Base-by-base conservation (phyloP, 106 monocot species). In the Agapanthus africanus region DNA sequence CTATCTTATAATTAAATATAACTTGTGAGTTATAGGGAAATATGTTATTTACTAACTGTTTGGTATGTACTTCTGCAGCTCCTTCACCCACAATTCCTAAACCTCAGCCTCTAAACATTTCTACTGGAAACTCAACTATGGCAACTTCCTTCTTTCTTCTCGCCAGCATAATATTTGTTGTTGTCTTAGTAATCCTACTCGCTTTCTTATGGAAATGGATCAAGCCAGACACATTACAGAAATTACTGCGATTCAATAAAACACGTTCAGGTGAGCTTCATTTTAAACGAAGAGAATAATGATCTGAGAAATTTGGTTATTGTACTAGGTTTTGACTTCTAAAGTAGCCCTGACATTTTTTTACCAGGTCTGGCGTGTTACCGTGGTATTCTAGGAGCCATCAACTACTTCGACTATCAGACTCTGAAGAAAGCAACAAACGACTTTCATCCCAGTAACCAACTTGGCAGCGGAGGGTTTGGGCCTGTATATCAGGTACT, bases 381-480 rank as follows among this genome's bases (percentile, higher is more conserved):
- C 63, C 73, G 82, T 27, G 56, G 31, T 25, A 70, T 80, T 75
- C 73, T 84, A 35, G 67, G 79, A 80, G 63, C 76, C 3, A 70
- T 80, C 40, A 59, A 23, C 60, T 70, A 77, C 50, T 84, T 79
- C 21, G 66, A 77, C 40, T 84, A 60, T 52, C 36, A 40, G 18
- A 80, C 84, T 41, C 44, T 84, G 30, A 84, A 77, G 59, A 84
- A 65, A 73, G 84, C 79, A 69, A 84, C 84, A 21, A 56, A 67
- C 31, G 72, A 77, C 40, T 84, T 84, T 40, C 57, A 80, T 21
- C 70, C 69, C 27, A 73, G 39, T 39, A 73, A 84, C 68, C 79
- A 84, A 54, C 79, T 84, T 51, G 84, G 84, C 19, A 70, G 56
- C 16, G 84, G 84, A 66, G 84, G 84, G 0, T 84, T 83, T 64